These are phyloP conservation scores for Rugonectria rugulosa DNA, from an alignment of 2,329 filamentous ascomycete genomes.

Conservation along the genomic window DNA sequence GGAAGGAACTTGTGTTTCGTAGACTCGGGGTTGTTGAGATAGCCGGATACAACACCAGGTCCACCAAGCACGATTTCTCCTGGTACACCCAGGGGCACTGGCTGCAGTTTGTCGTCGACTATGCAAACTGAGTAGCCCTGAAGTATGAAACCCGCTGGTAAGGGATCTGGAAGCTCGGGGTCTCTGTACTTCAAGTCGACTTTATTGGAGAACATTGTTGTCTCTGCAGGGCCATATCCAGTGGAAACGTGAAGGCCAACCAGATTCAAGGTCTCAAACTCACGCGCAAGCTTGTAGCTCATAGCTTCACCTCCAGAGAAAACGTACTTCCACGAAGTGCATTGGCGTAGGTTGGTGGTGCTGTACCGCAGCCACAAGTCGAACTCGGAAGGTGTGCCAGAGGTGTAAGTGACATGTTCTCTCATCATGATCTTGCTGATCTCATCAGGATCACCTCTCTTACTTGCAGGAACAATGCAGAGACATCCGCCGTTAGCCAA, in stretches of 20 bases:
- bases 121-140: neutral
- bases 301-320: neutral
- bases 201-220: neutral
- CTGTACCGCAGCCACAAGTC: neutral
- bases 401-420: neutral
- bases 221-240: neutral
- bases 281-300: neutral
- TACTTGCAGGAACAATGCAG: neutral
- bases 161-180: neutral
- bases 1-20: neutral
- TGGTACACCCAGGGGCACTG: neutral
- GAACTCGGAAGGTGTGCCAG: neutral
- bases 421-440: neutral
- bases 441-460: neutral
- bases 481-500: neutral
- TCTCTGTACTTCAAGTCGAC: neutral
- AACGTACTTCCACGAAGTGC: neutral
- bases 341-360: neutral
- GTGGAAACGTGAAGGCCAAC: neutral
- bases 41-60: neutral
- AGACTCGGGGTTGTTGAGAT: neutral
- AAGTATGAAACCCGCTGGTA: neutral
- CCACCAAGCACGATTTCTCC: neutral
- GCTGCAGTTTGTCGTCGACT: neutral
- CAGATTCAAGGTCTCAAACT: neutral